Base-by-base conservation (phyloP, 2,329 filamentous ascomycete species). In the Fusarium xyrophilum region DNA sequence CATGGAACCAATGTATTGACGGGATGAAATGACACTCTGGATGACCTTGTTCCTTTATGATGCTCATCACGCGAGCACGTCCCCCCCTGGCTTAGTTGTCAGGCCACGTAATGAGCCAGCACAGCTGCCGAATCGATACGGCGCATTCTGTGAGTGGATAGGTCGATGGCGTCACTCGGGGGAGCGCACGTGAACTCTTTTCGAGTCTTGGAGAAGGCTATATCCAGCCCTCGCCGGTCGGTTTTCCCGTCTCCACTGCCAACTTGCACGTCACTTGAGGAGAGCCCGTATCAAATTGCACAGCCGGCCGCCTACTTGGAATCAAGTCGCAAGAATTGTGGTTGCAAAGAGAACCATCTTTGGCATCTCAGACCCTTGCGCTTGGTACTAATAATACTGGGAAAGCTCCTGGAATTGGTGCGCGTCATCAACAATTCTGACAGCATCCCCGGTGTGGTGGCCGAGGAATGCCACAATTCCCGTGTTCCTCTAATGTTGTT, bases 91-190 rank as follows among this genome's bases (percentile, higher is more conserved):
- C 21, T 25, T 25, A 32, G 36, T 10, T 32, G 27, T 23, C 9
- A 32, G 21, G 50, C 50, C 32, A 53, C 36, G 50, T 53, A 53
- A 32, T 32, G 7, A 30, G n/a, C 30, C 17, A 44, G 7, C n/a
- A 10, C 50, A 19, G 28, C 27, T 12, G 15, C 38, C 50, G 36
- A 25, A 43, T 53, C 6, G 13, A 14, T 42, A 25, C 36, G n/a
- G 12, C n/a, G 21, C 36, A 32, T 32, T 15, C 12, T 6, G 2
- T 11, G 14, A 32, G 38, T 30, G 35, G 50, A 32, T 19, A 14
- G 19, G 15, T 32, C 14, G 12, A 43, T 53, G 50, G 8, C 50
- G 36, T 43, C 50, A 53, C 50, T 23, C 11, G 2, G 11, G 28
- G 3, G 35, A 23, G n/a, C 21, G 8, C 25, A 8, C 30, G n/a